Conservation (phyloP, 257 asterid genomes). For the Eustoma russellianum region DNA sequence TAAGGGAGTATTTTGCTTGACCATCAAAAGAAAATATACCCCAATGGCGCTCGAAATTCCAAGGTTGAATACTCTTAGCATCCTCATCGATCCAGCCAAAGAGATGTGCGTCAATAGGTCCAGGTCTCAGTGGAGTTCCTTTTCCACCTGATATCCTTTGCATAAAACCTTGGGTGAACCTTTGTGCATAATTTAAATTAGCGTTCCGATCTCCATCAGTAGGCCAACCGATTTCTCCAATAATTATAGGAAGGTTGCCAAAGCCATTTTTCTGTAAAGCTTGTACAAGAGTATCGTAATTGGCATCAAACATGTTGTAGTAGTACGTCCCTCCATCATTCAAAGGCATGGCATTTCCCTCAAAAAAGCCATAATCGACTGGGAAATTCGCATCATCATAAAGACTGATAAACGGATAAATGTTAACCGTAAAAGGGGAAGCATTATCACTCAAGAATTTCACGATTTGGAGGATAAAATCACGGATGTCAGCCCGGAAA, state of each 20-base stretch:
- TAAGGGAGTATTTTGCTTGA: slow-evolving; percentile 48
- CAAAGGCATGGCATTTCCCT: slow-evolving; percentile 48
- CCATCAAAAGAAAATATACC: slow-evolving; percentile 59
- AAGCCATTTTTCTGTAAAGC: slow-evolving; percentile 66
- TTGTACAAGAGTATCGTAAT: slow-evolving; percentile 73
- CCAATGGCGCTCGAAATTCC: slow-evolving; percentile 82
- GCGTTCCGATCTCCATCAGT: slow-evolving; percentile 72
- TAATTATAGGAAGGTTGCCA: slow-evolving; percentile 43
- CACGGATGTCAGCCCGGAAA: slow-evolving; percentile 61
- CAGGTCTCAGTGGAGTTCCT: slow-evolving; percentile 77
- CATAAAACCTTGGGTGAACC: slow-evolving; percentile 79
- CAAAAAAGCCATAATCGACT: slow-evolving; percentile 65
- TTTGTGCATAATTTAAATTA: slow-evolving; percentile 35
- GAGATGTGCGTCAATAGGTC: slow-evolving; percentile 59
- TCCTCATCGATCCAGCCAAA: slow-evolving; percentile 79
- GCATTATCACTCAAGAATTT: slow-evolving; percentile 52
- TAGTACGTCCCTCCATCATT: slow-evolving; percentile 55
- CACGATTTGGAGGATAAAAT: slow-evolving; percentile 43
- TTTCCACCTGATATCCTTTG: slow-evolving; percentile 42
- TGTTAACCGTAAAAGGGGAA: slow-evolving; percentile 66
- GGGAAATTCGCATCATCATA: slow-evolving; percentile 65
- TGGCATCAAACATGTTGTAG: slow-evolving; percentile 75
- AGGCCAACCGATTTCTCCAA: slow-evolving; percentile 90
- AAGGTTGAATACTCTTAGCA: slow-evolving; percentile 67
- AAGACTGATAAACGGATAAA: slow-evolving; percentile 86